Evolutionary conservation across 108 stramenopile genomes (phyloP).

Genomic region (Cyclotella kingstonii): DNA sequence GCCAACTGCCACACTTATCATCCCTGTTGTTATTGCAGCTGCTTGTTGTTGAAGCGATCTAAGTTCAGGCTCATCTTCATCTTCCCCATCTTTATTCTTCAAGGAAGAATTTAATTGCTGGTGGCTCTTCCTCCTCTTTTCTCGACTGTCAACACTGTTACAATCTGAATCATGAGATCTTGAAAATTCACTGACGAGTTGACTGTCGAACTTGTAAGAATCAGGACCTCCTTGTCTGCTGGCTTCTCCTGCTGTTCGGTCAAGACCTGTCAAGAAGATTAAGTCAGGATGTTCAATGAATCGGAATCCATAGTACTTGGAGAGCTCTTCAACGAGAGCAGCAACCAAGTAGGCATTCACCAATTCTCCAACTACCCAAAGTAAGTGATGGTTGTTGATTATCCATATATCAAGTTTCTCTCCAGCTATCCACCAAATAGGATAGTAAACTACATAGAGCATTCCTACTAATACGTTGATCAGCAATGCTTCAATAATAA

Average conservation of each 20-base stretch:
- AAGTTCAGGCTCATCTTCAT: slow-evolving; percentile 68
- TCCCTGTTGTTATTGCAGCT: slow-evolving; percentile 86
- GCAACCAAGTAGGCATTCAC: slow-evolving; percentile 84
- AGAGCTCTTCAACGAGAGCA: slow-evolving; percentile 78
- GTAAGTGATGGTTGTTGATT: slow-evolving; percentile 42
- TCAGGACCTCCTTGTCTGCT: slow-evolving; percentile 65
- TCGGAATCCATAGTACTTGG: slow-evolving; percentile 89
- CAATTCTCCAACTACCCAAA: slow-evolving; percentile 74
- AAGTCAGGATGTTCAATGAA: slow-evolving; percentile 85
- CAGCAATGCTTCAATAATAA: slow-evolving; percentile 71
- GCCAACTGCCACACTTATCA: slow-evolving; percentile 87
- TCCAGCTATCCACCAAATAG: slow-evolving; percentile 39
- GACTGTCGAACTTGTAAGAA: slow-evolving; percentile 62
- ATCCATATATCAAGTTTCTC: slow-evolving; percentile 59
- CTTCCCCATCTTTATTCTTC: slow-evolving; percentile 16
- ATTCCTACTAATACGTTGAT: slow-evolving; percentile 52
- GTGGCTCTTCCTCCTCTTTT: slow-evolving; percentile 5
- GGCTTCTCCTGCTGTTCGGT: slow-evolving; percentile 57
- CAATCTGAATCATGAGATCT: slow-evolving; percentile 35
- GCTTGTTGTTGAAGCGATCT: slow-evolving; percentile 78
- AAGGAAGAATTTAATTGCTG: slow-evolving; percentile 2
- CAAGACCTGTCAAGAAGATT: slow-evolving; percentile 79
- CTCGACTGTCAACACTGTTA: slow-evolving; percentile 31
- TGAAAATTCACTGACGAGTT: slow-evolving; percentile 41
- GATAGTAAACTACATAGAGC: slow-evolving; percentile 45